Evolutionary conservation across 768 basidiomycete genomes (phyloP).

Genomic region (Phylloporus arenicola): DNA sequence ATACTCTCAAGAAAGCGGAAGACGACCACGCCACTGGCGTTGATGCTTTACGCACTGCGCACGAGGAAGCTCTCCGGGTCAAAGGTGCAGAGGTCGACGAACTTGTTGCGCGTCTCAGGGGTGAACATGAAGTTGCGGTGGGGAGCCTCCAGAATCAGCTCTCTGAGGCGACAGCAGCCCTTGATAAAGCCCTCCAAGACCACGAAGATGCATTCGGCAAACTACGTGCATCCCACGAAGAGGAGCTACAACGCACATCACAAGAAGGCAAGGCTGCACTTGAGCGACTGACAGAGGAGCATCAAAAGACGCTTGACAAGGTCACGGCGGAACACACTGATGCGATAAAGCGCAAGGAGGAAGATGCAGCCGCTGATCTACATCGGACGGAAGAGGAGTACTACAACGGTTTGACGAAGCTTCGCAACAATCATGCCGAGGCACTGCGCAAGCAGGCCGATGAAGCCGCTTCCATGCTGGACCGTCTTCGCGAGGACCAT

Average conservation of each 20-base stretch:
- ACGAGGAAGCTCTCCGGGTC: slow-evolving; percentile 38
- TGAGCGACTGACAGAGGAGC: slow-evolving; percentile 45
- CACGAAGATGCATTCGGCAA: slow-evolving; percentile 59
- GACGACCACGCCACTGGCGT: slow-evolving; percentile 45
- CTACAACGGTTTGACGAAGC: slow-evolving; percentile 72
- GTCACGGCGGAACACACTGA: slow-evolving; percentile 50
- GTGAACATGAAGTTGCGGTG: slow-evolving; percentile 42
- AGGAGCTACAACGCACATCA: slow-evolving; percentile 46
- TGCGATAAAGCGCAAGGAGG: slow-evolving; percentile 55
- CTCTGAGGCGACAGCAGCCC: slow-evolving; percentile 34
- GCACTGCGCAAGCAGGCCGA: slow-evolving; percentile 55
- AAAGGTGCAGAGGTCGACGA: slow-evolving; percentile 40
- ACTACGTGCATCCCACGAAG: slow-evolving; percentile 49
- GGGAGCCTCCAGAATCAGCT: slow-evolving; percentile 41
- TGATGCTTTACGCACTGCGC: slow-evolving; percentile 41
- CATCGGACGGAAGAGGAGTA: slow-evolving; percentile 76
- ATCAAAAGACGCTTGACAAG: slow-evolving; percentile 47
- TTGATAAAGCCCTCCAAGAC: slow-evolving; percentile 48
- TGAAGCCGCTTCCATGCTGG: slow-evolving; percentile 58
- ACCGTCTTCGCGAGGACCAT: slow-evolving; percentile 73
- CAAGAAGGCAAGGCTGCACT: slow-evolving; percentile 52
- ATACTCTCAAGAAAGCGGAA: slow-evolving; percentile 45
- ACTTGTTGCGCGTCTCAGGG: slow-evolving; percentile 42
- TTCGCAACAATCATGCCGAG: slow-evolving; percentile 67
- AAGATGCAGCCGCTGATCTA: slow-evolving; percentile 49